Percentiles rank a stretch among this genome's conserved stretches.
Evolutionary conservation across 2,329 filamentous ascomycete genomes (phyloP).

Genomic region (Didymella pomorum): DNA sequence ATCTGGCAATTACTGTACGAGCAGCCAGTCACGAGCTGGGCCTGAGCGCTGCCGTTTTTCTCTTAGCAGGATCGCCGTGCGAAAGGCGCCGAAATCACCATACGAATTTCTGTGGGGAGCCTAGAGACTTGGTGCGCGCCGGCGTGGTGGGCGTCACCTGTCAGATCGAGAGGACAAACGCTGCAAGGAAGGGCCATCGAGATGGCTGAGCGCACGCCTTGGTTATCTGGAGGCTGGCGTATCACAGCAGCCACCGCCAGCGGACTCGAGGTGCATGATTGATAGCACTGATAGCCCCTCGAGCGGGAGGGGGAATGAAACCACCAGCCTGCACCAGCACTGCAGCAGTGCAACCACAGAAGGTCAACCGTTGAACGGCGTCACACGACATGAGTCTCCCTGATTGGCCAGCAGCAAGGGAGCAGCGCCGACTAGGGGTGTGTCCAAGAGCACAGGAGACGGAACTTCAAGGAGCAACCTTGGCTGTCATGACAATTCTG

Average conservation of each 20-base stretch:
- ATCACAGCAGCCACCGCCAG: slow-evolving; percentile 12
- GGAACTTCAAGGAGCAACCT: slow-evolving; percentile 23
- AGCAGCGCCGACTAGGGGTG: not conserved
- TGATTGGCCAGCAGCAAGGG: slow-evolving; percentile 25
- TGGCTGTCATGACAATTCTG: slow-evolving; percentile 19
- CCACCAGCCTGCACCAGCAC: not conserved
- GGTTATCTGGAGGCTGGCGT: slow-evolving; percentile 18
- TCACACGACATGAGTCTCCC: slow-evolving; percentile 24
- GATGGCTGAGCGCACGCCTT: slow-evolving; percentile 2
- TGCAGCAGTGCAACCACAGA: not conserved
- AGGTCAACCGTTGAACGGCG: slow-evolving; percentile 15
- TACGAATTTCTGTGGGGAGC: slow-evolving; percentile 32
- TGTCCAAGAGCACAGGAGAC: slow-evolving; percentile 3
- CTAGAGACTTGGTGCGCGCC: slow-evolving; percentile 21
- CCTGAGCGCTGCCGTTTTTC: slow-evolving; percentile 21
- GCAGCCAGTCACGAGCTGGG: slow-evolving; percentile 20
- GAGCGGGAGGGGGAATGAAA: slow-evolving; percentile 8
- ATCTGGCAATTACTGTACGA: slow-evolving; percentile 22
- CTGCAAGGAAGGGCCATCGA: slow-evolving; percentile 14
- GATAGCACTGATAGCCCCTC: slow-evolving; percentile 8
- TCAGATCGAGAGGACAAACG: slow-evolving; percentile 14
- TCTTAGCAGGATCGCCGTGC: slow-evolving; percentile 17
- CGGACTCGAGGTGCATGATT: slow-evolving; percentile 7
- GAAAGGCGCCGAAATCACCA: slow-evolving; percentile 13
- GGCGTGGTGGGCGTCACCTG: slow-evolving; percentile 22